Evolutionary conservation across 1,139 yeast species (phyloP), one percentile per base, ranked within the genome.

Genomic region (Entelexis paramagnoliae): DNA sequence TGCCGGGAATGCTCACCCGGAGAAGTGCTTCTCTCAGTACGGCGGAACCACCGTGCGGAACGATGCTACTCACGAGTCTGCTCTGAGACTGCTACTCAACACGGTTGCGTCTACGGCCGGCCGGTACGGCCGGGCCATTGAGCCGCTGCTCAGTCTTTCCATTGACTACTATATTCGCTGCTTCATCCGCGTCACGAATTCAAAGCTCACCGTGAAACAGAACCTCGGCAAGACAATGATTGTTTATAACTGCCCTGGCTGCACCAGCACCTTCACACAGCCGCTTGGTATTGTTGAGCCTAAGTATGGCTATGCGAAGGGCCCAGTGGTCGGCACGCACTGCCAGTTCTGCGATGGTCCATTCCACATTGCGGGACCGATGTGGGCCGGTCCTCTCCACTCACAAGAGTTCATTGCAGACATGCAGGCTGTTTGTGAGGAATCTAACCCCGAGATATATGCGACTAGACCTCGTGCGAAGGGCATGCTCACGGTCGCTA

Each of bases 1-100:
- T 51, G 98, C 97, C 0, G 98, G 98, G 7, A 82, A 83, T 57
- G 93, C 95, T 16, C 89, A 89, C 66, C 97, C 97, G 0, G 99
- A 91, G 62, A 91, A 91, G 66, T 91, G 97, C 67, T 91, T 81
- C 71, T 88, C 96, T 0, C 73, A 85, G 32, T 91, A 91, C 65
- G 98, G 98, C n/a, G 98, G 98, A 20, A 82, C 80, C 52, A 81
- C 89, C 41, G 72, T 82, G 62, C 80, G 86, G 64, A 76, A 80
- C 38, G 96, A 86, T 63, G 80, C 89, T 36, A 83, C 91, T 47
- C 98, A 91, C 67, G 99, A 91, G 67, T 84, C 88, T 32, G 98
- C 97, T 0, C 72, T 91, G 52, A 73, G 99, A 60, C 73, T 93
- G 56, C 93, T 91, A 13, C 71, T 91, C 44, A 77, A 81, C 58